phyloP scores from a whole-genome alignment of 371 early-diverging fungal genomes.

The Lichtheimia hyalospora region DNA sequence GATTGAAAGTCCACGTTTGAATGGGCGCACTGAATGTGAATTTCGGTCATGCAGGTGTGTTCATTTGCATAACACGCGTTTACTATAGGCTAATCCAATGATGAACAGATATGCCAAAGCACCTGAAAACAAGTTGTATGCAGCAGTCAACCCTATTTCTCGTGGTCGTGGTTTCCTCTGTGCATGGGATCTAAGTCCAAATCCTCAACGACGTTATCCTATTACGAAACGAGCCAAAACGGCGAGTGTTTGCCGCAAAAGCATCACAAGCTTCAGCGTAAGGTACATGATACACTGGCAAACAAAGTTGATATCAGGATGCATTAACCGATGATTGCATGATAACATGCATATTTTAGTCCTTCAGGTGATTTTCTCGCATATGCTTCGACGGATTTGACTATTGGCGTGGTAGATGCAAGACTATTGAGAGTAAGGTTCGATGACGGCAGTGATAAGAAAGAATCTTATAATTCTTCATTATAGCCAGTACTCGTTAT shows the following conservation, averaged over 20 bases:
- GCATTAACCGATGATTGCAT: background rate
- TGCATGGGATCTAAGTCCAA: slow-evolving; percentile 25
- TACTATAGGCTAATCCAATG: background rate
- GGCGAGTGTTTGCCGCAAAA: slow-evolving; percentile 32
- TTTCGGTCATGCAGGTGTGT: slow-evolving; percentile 49
- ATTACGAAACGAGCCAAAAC: slow-evolving; percentile 22
- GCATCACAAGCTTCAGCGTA: slow-evolving; percentile 33
- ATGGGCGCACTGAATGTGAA: slow-evolving; percentile 45
- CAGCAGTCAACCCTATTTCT: slow-evolving; percentile 34
- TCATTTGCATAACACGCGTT: background rate
- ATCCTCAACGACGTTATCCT: slow-evolving; percentile 17
- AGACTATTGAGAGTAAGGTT: slow-evolving; percentile 50
- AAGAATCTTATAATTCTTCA: background rate
- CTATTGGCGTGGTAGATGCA: slow-evolving; percentile 58
- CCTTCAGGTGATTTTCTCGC: slow-evolving; percentile 57
- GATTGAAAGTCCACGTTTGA: slow-evolving; percentile 61
- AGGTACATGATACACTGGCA: slow-evolving; percentile 15
- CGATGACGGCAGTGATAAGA: background rate
- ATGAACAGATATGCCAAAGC: background rate
- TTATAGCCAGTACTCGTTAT: slow-evolving; percentile 40
- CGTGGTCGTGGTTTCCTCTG: slow-evolving; percentile 33
- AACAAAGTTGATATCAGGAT: background rate
- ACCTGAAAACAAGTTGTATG: slow-evolving; percentile 27
- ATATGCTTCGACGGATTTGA: slow-evolving; percentile 57
- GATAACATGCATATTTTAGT: slow-evolving; percentile 31